Evolutionary conservation across 2,329 filamentous ascomycete genomes (phyloP).

Genomic region (Chaetomium sp.): DNA sequence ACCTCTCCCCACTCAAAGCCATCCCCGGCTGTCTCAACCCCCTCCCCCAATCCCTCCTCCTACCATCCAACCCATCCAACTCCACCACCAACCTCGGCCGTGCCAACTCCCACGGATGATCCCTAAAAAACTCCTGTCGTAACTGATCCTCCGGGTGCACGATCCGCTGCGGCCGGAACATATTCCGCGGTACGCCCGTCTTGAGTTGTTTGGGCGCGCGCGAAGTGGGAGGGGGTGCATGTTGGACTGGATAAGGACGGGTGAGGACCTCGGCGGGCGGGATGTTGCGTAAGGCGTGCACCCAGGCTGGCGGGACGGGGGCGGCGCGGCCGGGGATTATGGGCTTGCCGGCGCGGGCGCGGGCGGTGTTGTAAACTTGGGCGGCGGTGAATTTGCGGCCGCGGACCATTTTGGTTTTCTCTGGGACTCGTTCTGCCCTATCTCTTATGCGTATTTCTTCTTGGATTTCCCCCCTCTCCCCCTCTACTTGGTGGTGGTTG

Average conservation of each 20-base stretch:
- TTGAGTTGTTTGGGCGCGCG: slow-evolving; percentile 30
- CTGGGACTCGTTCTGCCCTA: neutral
- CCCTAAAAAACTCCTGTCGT: slow-evolving; percentile 75
- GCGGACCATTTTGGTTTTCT: slow-evolving; percentile 25
- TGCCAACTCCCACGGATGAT: slow-evolving; percentile 96
- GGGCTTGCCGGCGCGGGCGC: slow-evolving; percentile 30
- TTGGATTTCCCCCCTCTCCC: neutral
- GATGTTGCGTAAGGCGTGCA: slow-evolving; percentile 43
- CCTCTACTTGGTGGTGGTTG: too few relatives aligned
- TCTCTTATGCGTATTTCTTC: neutral
- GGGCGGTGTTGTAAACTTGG: slow-evolving; percentile 39
- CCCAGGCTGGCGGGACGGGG: slow-evolving; percentile 41
- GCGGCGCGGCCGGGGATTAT: slow-evolving; percentile 22
- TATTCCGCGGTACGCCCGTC: slow-evolving; percentile 50
- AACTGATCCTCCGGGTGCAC: slow-evolving; percentile 78
- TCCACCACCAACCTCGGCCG: slow-evolving; percentile 81
- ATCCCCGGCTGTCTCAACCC: slow-evolving; percentile 67
- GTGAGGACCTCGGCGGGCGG: slow-evolving; percentile 54
- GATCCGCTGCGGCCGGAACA: slow-evolving; percentile 76
- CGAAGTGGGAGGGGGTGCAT: slow-evolving; percentile 24
- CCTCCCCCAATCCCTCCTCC: slow-evolving; percentile 71
- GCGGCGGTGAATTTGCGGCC: slow-evolving; percentile 32
- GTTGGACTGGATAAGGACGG: slow-evolving; percentile 45
- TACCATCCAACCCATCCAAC: slow-evolving; percentile 73
- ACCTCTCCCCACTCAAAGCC: slow-evolving; percentile 80